Evolutionary conservation across 2,329 filamentous ascomycete genomes (phyloP).

Genomic region (Drechslera avenae): DNA sequence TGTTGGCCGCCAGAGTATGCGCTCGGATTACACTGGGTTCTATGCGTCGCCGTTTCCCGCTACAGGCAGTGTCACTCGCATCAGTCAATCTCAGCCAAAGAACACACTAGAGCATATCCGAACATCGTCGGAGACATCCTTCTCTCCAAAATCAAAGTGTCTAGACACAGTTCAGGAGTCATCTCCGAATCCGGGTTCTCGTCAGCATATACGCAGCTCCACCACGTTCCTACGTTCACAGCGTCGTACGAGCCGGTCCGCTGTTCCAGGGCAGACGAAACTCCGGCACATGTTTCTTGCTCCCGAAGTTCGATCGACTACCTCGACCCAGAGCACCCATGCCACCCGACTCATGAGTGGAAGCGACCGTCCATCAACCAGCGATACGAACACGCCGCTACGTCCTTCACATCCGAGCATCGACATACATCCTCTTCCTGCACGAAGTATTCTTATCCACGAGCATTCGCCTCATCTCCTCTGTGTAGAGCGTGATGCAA

Average conservation of each 20-base stretch:
- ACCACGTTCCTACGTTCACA: slow-evolving; percentile 22
- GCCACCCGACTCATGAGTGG: slow-evolving; percentile 28
- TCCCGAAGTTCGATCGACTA: slow-evolving; percentile 26
- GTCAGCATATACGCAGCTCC: slow-evolving; percentile 21
- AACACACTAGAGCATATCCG: slow-evolving; percentile 18
- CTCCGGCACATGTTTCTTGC: slow-evolving; percentile 43
- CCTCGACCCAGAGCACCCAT: slow-evolving; percentile 26
- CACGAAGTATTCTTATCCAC: slow-evolving; percentile 20
- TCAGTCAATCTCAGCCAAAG: slow-evolving; percentile 13
- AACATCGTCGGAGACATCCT: slow-evolving; percentile 29
- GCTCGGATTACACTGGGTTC: slow-evolving; percentile 24
- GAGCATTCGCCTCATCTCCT: slow-evolving; percentile 39
- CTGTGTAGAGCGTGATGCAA: slow-evolving; percentile 31
- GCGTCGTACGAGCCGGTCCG: slow-evolving; percentile 33
- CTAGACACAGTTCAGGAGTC: slow-evolving; percentile 19
- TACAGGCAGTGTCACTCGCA: slow-evolving; percentile 29
- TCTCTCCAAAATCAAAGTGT: slow-evolving; percentile 22
- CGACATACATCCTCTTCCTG: slow-evolving; percentile 12
- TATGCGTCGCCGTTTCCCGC: slow-evolving; percentile 30
- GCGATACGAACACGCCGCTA: slow-evolving; percentile 39
- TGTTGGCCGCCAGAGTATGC: slow-evolving; percentile 18
- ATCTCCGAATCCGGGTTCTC: slow-evolving; percentile 17
- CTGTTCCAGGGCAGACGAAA: slow-evolving; percentile 43
- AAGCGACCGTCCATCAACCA: slow-evolving; percentile 38
- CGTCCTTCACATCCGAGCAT: slow-evolving; percentile 22